Evolutionary conservation across 768 basidiomycete species (phyloP).

Genomic region (Phaeotremella fagi): DNA sequence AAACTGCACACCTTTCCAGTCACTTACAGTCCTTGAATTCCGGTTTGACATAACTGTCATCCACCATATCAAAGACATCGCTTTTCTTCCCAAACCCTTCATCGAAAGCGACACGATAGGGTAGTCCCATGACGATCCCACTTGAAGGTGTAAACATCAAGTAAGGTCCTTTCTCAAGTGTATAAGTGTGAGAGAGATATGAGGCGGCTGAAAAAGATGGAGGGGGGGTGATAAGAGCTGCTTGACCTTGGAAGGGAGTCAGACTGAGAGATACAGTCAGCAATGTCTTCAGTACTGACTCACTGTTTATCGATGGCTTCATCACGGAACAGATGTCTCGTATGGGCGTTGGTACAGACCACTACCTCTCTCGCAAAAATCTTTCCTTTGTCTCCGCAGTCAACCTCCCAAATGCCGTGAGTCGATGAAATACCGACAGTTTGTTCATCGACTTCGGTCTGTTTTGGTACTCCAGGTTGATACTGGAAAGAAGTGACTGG

Average conservation of each 20-base stretch:
- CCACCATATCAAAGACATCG: constrained; percentile 9
- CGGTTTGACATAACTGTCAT: constrained; percentile 8
- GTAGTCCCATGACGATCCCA: constrained; percentile 24
- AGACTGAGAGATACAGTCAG: neutral
- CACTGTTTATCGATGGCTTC: constrained; percentile 6
- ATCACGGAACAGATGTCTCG: constrained; percentile 14
- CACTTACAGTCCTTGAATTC: constrained; percentile 4
- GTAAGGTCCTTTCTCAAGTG: constrained; percentile 20
- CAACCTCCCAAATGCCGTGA: constrained; percentile 5
- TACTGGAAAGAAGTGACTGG: constrained; percentile 9
- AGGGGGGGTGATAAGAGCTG: constrained; percentile 30
- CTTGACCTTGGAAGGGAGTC: constrained; percentile 23
- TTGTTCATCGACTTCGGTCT: neutral
- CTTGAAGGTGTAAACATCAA: constrained; percentile 17
- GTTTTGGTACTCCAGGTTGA: neutral
- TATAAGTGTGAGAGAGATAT: constrained; percentile 25
- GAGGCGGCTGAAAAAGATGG: constrained; percentile 13
- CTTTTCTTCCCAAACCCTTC: constrained; percentile 6
- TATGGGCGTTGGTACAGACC: constrained; percentile 21
- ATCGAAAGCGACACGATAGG: constrained; percentile 1
- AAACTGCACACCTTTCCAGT: neutral
- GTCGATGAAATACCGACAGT: neutral
- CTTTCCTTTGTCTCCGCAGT: constrained; percentile 8
- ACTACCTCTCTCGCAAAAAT: constrained; percentile 20
- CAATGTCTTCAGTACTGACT: neutral